Evolutionary conservation across 2,329 filamentous ascomycete species (phyloP).

Genomic region (Aspergillus hiratsukae): DNA sequence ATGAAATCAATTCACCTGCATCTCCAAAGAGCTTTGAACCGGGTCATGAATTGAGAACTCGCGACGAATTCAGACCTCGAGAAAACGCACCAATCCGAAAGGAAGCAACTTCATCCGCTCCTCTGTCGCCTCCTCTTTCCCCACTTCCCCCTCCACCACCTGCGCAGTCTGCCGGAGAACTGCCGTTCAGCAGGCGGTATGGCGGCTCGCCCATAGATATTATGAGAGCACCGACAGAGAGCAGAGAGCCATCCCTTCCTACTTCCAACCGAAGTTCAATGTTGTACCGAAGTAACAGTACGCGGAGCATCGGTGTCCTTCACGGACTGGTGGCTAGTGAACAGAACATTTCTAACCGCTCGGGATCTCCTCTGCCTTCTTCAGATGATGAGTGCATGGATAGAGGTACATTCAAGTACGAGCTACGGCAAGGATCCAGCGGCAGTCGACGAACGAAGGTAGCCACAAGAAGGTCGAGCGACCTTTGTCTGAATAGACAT

Average conservation of each 20-base stretch:
- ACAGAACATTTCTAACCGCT: constrained; percentile 11
- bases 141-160: constrained; percentile 21
- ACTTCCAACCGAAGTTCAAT: constrained; percentile 11
- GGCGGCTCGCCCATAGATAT: constrained; percentile 12
- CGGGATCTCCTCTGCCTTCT: constrained; percentile 35
- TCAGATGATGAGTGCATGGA: constrained; percentile 38
- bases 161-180: constrained; percentile 8
- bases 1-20: not conserved
- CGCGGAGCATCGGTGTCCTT: constrained; percentile 18
- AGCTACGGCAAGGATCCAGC: constrained; percentile 5
- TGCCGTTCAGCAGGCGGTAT: constrained; percentile 11
- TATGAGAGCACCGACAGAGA: constrained; percentile 2
- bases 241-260: constrained; percentile 9
- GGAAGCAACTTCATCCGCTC: constrained; percentile 19
- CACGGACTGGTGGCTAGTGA: constrained; percentile 16
- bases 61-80: constrained; percentile 8
- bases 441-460: constrained; percentile 12
- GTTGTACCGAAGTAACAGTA: constrained; percentile 21
- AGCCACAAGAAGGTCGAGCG: constrained; percentile 5
- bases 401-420: constrained; percentile 6
- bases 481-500: constrained; percentile 1
- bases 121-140: constrained; percentile 24
- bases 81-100: constrained; percentile 10
- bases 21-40: not conserved
- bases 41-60: not conserved